Conservation (phyloP, 768 basidiomycete genomes). For the Candolleomyces efflorescens region DNA sequence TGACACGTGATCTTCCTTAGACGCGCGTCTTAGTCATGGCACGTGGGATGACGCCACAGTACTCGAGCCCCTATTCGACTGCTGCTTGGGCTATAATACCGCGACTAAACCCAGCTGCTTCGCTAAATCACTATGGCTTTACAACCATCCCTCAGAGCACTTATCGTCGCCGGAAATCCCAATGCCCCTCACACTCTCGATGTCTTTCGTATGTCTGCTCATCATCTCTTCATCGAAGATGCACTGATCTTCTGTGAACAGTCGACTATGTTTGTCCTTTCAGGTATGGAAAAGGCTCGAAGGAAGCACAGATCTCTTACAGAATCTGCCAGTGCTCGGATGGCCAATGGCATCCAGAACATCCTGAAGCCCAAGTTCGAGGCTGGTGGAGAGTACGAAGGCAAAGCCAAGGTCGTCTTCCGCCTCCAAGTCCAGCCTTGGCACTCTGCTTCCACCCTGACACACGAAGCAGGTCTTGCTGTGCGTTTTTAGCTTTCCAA, state of each 20-base stretch:
- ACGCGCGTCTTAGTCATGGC: too few relatives aligned
- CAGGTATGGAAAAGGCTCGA: slow-evolving; percentile 39
- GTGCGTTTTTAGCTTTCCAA: slow-evolving; percentile 32
- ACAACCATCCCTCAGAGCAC: slow-evolving; percentile 65
- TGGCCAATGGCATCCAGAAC: slow-evolving; percentile 53
- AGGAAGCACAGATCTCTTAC: not conserved
- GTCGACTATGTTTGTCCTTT: slow-evolving; percentile 89
- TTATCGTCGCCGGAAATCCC: slow-evolving; percentile 54
- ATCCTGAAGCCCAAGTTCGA: slow-evolving; percentile 58
- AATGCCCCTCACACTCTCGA: slow-evolving; percentile 77
- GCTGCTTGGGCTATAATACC: not conserved
- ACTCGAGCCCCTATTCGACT: not conserved
- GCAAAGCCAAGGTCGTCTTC: slow-evolving; percentile 71
- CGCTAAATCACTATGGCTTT: slow-evolving; percentile 54
- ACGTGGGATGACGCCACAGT: not conserved
- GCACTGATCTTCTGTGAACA: slow-evolving; percentile 18
- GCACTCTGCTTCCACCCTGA: slow-evolving; percentile 72
- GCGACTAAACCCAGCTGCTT: not conserved
- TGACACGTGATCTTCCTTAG: not conserved
- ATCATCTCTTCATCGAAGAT: not conserved
- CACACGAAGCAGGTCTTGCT: slow-evolving; percentile 80
- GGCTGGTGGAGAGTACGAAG: slow-evolving; percentile 57
- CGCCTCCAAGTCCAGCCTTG: slow-evolving; percentile 75
- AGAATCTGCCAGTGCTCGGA: slow-evolving; percentile 46
- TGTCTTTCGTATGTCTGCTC: slow-evolving; percentile 55